A percentile compares a stretch with the other conserved stretches of the same genome.
Evolutionary conservation across 306 rosid genomes (phyloP).

Genomic region (Acacia confusa): DNA sequence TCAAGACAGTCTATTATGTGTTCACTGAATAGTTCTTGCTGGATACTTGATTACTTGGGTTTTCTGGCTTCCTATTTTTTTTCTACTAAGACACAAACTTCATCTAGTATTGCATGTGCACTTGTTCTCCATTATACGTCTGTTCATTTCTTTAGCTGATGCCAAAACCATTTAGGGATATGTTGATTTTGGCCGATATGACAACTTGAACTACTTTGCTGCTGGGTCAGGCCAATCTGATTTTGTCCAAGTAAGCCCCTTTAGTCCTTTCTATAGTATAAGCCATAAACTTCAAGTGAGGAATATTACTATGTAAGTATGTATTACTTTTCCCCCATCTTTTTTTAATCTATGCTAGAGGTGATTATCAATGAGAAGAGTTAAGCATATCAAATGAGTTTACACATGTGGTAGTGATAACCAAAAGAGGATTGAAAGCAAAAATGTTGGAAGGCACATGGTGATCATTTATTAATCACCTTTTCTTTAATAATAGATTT

Average conservation of each 20-base stretch:
- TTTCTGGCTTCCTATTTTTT: constrained; percentile 8
- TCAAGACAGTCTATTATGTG: neutral
- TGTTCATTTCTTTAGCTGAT: constrained; percentile 33
- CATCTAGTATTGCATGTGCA: constrained; percentile 1
- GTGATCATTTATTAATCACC: neutral
- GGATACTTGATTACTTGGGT: neutral
- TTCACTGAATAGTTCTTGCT: constrained; percentile 19
- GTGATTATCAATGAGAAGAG: neutral
- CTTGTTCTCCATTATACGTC: constrained; percentile 27
- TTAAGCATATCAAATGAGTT: constrained; percentile 19
- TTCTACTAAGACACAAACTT: constrained; percentile 3
- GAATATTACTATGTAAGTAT: neutral
- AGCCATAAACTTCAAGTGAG: constrained; percentile 17
- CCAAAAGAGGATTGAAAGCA: constrained; percentile 1
- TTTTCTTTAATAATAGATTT: neutral
- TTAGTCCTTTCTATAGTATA: constrained; percentile 6
- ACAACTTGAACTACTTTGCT: constrained; percentile 64
- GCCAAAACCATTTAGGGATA: constrained; percentile 66
- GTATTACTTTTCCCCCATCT: constrained; percentile 5
- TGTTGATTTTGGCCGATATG: constrained; percentile 84
- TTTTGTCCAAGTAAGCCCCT: constrained; percentile 78
- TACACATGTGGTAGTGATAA: constrained; percentile 20
- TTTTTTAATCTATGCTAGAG: constrained; percentile 23
- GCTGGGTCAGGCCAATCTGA: constrained; percentile 69
- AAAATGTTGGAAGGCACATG: neutral